Base-by-base conservation (phyloP, 2,329 filamentous ascomycete genomes). In the Ascomycota sp. region DNA sequence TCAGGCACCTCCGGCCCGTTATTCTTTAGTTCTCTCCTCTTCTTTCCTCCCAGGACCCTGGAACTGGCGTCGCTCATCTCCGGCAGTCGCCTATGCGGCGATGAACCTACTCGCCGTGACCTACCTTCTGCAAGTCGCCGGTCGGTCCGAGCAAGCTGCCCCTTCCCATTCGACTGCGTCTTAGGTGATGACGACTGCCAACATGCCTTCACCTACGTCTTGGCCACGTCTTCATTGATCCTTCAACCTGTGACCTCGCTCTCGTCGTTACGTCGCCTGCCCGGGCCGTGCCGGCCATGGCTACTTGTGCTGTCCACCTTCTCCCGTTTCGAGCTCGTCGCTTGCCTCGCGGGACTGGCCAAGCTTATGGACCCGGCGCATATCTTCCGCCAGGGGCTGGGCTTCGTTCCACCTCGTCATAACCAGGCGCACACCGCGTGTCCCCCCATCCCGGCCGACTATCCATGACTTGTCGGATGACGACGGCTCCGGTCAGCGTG, bases 341-440 rank as follows among this genome's bases (percentile, higher is more conserved):
- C 27, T 23, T n/a, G n/a, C n/a, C n/a, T n/a, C n/a, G n/a, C n/a
- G n/a, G n/a, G n/a, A n/a, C 44, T 5, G 17, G 2, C 11, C 10
- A n/a, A 22, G 29, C 22, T 25, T 35, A 75, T 75, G 69, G 65
- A 75, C 46, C 57, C 64, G 38, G 56, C 61, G 37, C 59, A 63
- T 43, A 56, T 72, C 43, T 70, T 72, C 42, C 65, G 64, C 39
- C 68, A 67, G 46, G 67, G 64, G 43, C 56, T 69, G 34, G 57
- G 55, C 32, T 48, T 53, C 29, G 52, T 56, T 34, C 52, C 48
- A 37, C 53, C 55, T 27, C 51, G 56, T 29, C 45, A 45, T 32
- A 42, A 41, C 45, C 47, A 46, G 23, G 38, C 40, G 13, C 41
- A 40, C 20, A 36, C 51, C 47, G 41, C 42, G 31, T 43, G 46